Percentiles rank a stretch among this genome's conserved stretches.
Evolutionary conservation across 2,329 filamentous ascomycete genomes (phyloP).

Genomic region (Reticulascus tulasneorum): DNA sequence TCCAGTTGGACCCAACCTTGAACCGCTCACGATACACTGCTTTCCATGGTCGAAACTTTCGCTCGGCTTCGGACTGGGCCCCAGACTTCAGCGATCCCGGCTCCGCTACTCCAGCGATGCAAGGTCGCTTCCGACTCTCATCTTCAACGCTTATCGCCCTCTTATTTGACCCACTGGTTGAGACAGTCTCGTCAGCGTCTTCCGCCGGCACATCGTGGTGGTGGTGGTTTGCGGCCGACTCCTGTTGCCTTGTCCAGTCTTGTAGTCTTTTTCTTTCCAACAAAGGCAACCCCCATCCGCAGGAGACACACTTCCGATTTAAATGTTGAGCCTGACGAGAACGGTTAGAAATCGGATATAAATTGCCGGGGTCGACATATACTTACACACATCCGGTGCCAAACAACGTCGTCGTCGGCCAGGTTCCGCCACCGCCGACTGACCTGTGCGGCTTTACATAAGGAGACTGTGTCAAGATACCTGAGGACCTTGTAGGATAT

Average conservation of each 20-base stretch:
- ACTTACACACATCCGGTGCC: conserved; percentile 95
- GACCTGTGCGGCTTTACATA: conserved; percentile 95
- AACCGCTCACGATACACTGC: conserved; percentile 94
- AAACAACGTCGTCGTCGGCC: conserved; percentile 96
- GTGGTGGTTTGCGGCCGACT: conserved; percentile 41
- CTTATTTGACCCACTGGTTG: conserved; percentile 23
- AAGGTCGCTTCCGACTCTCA: conserved; percentile 32
- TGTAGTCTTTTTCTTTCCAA: conserved; percentile 84
- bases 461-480: conserved; percentile 86
- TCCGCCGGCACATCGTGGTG: conserved; percentile 14
- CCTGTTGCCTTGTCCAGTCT: conserved; percentile 82
- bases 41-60: conserved; percentile 77
- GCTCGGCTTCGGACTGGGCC: conserved; percentile 34
- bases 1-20: conserved; percentile 97
- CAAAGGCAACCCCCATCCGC: conserved; percentile 89
- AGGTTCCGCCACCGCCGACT: conserved; percentile 82
- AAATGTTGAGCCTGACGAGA: conserved; percentile 90
- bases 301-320: conserved; percentile 88
- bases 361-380: no score
- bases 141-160: conserved; percentile 22
- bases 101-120: conserved; percentile 17
- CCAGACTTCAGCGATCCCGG: conserved; percentile 15
- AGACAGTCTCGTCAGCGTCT: conserved; percentile 18
- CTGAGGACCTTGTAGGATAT: conserved; percentile 91
- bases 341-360: conserved; percentile 70